Conservation (phyloP, 352 stramenopile genomes). For the Phytophthora brassicae region DNA sequence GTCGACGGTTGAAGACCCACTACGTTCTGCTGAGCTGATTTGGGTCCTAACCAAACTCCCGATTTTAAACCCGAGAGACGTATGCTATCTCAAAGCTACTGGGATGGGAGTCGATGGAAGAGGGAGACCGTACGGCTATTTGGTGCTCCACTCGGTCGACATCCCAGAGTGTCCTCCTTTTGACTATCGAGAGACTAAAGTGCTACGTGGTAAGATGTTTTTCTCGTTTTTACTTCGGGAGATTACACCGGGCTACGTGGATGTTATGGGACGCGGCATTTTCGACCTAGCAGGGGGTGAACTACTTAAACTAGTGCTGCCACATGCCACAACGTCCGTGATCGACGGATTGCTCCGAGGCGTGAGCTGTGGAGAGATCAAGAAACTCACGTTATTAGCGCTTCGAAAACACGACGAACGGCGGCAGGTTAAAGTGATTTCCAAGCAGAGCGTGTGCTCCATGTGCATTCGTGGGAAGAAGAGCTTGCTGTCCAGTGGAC, state of each 20-base stretch:
- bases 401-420: conserved; percentile 11
- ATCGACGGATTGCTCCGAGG: conserved; percentile 30
- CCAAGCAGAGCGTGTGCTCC: conserved; percentile 33
- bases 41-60: conserved; percentile 43
- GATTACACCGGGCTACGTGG: conserved; percentile 23
- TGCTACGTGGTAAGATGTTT: conserved; percentile 39
- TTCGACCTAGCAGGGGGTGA: conserved; percentile 42
- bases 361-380: conserved; percentile 35
- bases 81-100: conserved; percentile 45
- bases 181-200: conserved; percentile 27
- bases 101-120: conserved; percentile 34
- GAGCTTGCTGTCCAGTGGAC: conserved; percentile 14
- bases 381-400: conserved; percentile 50
- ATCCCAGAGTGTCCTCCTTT: conserved; percentile 40
- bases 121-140: conserved; percentile 41
- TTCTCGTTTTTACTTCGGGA: conserved; percentile 45
- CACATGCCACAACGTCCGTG: conserved; percentile 26
- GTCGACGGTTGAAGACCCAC: conserved; percentile 32
- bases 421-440: conserved; percentile 6
- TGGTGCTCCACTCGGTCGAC: conserved; percentile 45
- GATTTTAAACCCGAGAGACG: conserved; percentile 37
- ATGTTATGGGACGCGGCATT: conserved; percentile 38
- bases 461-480: conserved; percentile 32
- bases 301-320: conserved; percentile 30
- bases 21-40: conserved; percentile 43